Conservation (phyloP, 768 basidiomycete species). For the Amanita fuliginea region DNA sequence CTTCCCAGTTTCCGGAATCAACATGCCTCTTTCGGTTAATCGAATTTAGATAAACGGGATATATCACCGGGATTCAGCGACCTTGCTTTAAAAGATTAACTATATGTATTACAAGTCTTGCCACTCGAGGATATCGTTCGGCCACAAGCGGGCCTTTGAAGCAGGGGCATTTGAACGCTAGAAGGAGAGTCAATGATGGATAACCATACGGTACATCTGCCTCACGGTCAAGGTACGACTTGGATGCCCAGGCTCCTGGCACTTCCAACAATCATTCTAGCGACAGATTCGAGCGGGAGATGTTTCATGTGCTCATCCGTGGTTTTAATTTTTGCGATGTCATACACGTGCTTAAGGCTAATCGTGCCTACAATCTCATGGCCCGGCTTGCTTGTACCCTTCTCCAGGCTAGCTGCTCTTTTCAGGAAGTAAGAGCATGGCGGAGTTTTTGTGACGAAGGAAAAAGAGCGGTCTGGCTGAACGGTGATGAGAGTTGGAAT, state of each 20-base stretch:
- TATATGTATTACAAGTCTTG: background rate
- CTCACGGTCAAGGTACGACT: conserved; percentile 59
- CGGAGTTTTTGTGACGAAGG: conserved; percentile 87
- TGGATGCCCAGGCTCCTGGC: conserved; percentile 83
- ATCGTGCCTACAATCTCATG: conserved; percentile 73
- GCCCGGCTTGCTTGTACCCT: conserved; percentile 77
- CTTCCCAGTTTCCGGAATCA: background rate
- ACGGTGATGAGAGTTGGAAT: conserved; percentile 89
- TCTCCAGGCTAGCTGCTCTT: conserved; percentile 81
- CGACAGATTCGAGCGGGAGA: conserved; percentile 78
- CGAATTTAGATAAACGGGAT: background rate
- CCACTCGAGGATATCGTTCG: background rate
- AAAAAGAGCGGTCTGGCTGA: conserved; percentile 91
- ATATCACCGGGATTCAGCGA: background rate
- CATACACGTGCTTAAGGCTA: conserved; percentile 94
- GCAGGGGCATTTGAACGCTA: conserved; percentile 8
- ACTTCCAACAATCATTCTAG: conserved; percentile 80
- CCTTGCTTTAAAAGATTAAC: background rate
- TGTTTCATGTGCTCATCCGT: conserved; percentile 84
- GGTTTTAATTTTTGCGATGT: conserved; percentile 96
- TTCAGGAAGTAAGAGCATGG: conserved; percentile 86
- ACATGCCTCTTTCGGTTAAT: background rate
- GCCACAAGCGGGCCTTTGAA: background rate
- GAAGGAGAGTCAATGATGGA: conserved; percentile 8
- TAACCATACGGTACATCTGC: background rate